These are phyloP conservation scores for Metrosideros polymorpha DNA, from an alignment of 441 rosid species.

Conservation along the genomic window DNA sequence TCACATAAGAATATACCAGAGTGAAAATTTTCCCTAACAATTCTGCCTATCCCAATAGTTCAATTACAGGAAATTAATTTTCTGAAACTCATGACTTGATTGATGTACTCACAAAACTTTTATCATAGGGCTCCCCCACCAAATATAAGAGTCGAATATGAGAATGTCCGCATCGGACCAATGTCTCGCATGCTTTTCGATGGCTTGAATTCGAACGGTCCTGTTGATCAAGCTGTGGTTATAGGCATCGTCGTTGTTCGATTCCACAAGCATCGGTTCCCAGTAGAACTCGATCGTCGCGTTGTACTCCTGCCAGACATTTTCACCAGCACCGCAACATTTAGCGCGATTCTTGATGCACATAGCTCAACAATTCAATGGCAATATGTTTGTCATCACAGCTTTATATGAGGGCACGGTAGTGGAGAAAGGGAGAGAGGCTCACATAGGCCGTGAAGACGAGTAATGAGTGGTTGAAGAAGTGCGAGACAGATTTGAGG, in stretches of 20 bases:
- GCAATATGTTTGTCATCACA: not conserved
- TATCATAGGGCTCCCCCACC: conserved; percentile 46
- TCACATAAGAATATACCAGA: not conserved
- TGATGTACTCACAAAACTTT: conserved; percentile 34
- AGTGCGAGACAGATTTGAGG: not conserved
- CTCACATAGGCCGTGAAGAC: not conserved
- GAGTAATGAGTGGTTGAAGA: not conserved
- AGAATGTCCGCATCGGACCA: conserved; percentile 53
- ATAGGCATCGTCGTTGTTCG: conserved; percentile 48
- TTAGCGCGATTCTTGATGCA: too few species aligned
- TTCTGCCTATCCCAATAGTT: not conserved
- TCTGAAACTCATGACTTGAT: not conserved
- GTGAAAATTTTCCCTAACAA: not conserved
- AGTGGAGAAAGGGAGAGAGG: too few species aligned
- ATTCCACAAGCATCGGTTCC: conserved; percentile 54
- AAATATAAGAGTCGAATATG: conserved; percentile 50
- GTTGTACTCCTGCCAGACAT: conserved; percentile 45
- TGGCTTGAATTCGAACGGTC: conserved; percentile 37
- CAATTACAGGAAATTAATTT: too few species aligned
- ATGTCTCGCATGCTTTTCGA: conserved; percentile 45
- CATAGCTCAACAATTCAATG: not conserved
- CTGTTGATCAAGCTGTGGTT: conserved; percentile 38
- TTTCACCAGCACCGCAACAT: too few species aligned
- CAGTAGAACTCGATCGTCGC: conserved; percentile 49
- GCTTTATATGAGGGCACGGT: not conserved